A percentile compares a stretch with the other conserved stretches of the same genome.
Evolutionary conservation across 2,329 filamentous ascomycete species (phyloP).

Genomic region (Botryotinia calthae): DNA sequence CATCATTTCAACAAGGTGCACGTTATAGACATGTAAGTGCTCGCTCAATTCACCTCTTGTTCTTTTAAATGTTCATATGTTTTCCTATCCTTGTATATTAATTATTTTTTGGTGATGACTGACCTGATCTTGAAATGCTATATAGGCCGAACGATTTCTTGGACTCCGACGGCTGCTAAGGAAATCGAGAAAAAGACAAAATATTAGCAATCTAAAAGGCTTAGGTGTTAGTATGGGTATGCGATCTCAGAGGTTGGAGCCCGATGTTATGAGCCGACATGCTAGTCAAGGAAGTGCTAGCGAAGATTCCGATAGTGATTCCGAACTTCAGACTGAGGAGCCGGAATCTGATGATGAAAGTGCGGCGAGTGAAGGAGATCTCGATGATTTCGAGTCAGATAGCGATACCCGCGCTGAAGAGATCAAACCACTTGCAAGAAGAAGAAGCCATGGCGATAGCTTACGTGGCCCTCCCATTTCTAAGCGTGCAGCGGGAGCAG

Average conservation of each 20-base stretch:
- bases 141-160: slow-evolving; percentile 45
- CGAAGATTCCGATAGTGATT: slow-evolving; percentile 42
- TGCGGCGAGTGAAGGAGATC: slow-evolving; percentile 45
- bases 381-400: slow-evolving; percentile 40
- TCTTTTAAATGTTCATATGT: no score
- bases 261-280: slow-evolving; percentile 33
- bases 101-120: neutral
- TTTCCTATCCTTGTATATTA: neutral
- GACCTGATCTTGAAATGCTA: neutral
- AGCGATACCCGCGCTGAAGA: slow-evolving; percentile 26
- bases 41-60: no score
- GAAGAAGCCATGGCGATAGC: slow-evolving; percentile 46
- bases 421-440: slow-evolving; percentile 31
- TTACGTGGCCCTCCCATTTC: slow-evolving; percentile 37
- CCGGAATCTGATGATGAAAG: slow-evolving; percentile 39
- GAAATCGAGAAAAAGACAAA: slow-evolving; percentile 48
- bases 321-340: slow-evolving; percentile 41
- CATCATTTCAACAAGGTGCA: slow-evolving; percentile 51
- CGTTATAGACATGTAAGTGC: slow-evolving; percentile 40
- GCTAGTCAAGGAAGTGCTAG: slow-evolving; percentile 47
- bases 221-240: slow-evolving; percentile 70
- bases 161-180: slow-evolving; percentile 62
- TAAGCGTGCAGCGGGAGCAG: slow-evolving; percentile 37
- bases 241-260: slow-evolving; percentile 67
- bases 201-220: slow-evolving; percentile 41